Evolutionary conservation across 2,329 filamentous ascomycete species (phyloP).

Genomic region (Capronia coronata): DNA sequence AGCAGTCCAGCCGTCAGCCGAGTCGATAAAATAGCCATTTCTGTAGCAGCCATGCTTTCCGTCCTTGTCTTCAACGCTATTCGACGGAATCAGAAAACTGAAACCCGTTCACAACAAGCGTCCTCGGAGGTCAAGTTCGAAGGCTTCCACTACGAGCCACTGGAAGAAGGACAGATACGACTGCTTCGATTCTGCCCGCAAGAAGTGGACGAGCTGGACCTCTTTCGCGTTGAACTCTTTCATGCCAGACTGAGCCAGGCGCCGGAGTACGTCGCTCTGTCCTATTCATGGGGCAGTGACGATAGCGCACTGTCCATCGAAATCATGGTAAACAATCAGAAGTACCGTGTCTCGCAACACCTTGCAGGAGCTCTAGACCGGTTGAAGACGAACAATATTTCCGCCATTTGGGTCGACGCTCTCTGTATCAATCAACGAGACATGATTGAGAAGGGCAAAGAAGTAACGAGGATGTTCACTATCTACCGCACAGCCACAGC

Average conservation of each 20-base stretch:
- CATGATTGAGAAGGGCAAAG: slow-evolving; percentile 12
- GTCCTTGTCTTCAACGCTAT: background rate
- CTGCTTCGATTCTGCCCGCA: slow-evolving; percentile 7
- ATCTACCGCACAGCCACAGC: slow-evolving; percentile 22
- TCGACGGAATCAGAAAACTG: background rate
- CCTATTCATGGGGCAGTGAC: slow-evolving; percentile 20
- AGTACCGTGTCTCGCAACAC: slow-evolving; percentile 8
- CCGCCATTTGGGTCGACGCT: slow-evolving; percentile 19
- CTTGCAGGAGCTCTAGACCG: slow-evolving; percentile 12
- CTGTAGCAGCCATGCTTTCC: too few relatives aligned
- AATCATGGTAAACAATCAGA: slow-evolving; percentile 11
- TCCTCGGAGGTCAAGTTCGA: background rate
- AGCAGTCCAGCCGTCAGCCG: too few relatives aligned
- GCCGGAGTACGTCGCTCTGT: slow-evolving; percentile 18
- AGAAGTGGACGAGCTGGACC: background rate
- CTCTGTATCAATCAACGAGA: slow-evolving; percentile 21
- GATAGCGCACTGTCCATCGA: background rate
- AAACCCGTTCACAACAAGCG: background rate
- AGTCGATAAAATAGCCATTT: too few relatives aligned
- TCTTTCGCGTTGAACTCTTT: slow-evolving; percentile 8
- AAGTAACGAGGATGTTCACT: slow-evolving; percentile 18
- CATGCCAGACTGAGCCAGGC: slow-evolving; percentile 14
- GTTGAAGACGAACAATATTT: slow-evolving; percentile 5
- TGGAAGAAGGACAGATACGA: slow-evolving; percentile 16
- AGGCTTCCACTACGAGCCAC: slow-evolving; percentile 8